phyloP scores from a whole-genome alignment of 1,284 basidiomycete genomes.

The Fomitopsis schrenkii region DNA sequence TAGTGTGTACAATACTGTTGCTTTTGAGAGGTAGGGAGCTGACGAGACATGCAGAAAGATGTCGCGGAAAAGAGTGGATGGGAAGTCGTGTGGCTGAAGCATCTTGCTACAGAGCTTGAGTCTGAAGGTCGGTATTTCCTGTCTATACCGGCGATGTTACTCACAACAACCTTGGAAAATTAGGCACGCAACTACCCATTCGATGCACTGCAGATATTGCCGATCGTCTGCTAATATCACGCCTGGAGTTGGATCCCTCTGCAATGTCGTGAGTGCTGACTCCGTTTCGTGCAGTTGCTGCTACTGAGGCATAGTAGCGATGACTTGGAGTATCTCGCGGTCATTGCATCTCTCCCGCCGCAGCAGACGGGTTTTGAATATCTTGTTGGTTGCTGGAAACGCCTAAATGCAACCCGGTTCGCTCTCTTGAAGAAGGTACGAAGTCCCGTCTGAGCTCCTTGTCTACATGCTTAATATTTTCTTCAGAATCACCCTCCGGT shows the following conservation, averaged over 20 bases:
- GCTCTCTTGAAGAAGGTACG: conserved; percentile 60
- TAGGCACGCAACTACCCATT: conserved; percentile 13
- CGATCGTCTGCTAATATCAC: conserved; percentile 83
- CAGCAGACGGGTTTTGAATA: conserved; percentile 89
- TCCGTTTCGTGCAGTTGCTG: not conserved
- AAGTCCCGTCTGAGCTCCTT: not conserved
- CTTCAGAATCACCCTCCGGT: conserved; percentile 55
- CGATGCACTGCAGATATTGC: conserved; percentile 54
- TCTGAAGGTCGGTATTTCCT: conserved; percentile 50
- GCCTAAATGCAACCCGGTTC: conserved; percentile 58
- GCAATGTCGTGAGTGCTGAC: conserved; percentile 59
- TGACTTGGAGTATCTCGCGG: conserved; percentile 75
- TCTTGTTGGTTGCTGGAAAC: conserved; percentile 88
- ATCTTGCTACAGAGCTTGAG: conserved; percentile 66
- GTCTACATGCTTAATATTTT: not conserved
- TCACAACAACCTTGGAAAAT: too few species aligned
- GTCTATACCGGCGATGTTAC: too few species aligned
- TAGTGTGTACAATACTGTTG: conserved; percentile 44
- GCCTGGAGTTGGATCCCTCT: conserved; percentile 80
- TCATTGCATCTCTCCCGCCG: conserved; percentile 75
- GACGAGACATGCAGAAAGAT: conserved; percentile 43
- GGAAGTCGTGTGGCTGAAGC: conserved; percentile 82
- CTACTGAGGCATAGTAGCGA: conserved; percentile 43
- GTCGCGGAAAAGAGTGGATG: conserved; percentile 69
- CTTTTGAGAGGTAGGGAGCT: not conserved